A percentile compares a stretch with the other conserved stretches of the same genome.
phyloP scores from a whole-genome alignment of 1,139 yeast genomes.

The Saccharomyces hybrid region DNA sequence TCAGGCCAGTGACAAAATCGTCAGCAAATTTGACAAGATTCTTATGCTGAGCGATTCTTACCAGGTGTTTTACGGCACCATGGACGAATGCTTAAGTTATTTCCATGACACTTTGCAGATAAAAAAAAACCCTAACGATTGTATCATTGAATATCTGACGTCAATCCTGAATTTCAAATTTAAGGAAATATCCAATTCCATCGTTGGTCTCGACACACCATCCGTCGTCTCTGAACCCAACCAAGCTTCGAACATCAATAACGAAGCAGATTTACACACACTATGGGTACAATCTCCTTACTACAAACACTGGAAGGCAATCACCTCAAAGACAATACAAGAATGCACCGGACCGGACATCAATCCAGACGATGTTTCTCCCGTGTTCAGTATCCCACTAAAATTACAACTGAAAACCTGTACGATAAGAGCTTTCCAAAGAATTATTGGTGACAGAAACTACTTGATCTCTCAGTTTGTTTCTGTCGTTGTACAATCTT shows the following conservation, averaged over 20 bases:
- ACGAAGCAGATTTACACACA: slow-evolving; percentile 56
- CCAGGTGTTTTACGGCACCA: slow-evolving; percentile 43
- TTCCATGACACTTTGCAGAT: slow-evolving; percentile 41
- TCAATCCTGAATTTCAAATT: slow-evolving; percentile 41
- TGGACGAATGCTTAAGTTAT: slow-evolving; percentile 36
- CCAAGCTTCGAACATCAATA: slow-evolving; percentile 48
- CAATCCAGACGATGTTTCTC: slow-evolving; percentile 36
- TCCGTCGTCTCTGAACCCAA: not conserved
- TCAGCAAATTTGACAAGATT: slow-evolving; percentile 42
- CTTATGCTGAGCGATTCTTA: slow-evolving; percentile 39
- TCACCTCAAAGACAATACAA: slow-evolving; percentile 28
- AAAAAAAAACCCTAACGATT: slow-evolving; percentile 44
- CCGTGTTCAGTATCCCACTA: slow-evolving; percentile 33
- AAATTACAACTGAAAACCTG: slow-evolving; percentile 38
- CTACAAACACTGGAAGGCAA: slow-evolving; percentile 36
- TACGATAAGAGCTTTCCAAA: slow-evolving; percentile 39
- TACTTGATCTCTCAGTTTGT: slow-evolving; percentile 38
- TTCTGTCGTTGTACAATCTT: slow-evolving; percentile 41
- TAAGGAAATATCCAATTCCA: not conserved
- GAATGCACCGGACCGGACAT: slow-evolving; percentile 29
- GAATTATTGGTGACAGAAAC: slow-evolving; percentile 40
- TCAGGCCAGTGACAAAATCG: slow-evolving; percentile 46
- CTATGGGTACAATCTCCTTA: slow-evolving; percentile 57
- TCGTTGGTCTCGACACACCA: not conserved
- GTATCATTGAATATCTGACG: slow-evolving; percentile 49